These are phyloP conservation scores for Stenocarpella maydis DNA, from an alignment of 2,329 filamentous ascomycete genomes.

Conservation along the genomic window DNA sequence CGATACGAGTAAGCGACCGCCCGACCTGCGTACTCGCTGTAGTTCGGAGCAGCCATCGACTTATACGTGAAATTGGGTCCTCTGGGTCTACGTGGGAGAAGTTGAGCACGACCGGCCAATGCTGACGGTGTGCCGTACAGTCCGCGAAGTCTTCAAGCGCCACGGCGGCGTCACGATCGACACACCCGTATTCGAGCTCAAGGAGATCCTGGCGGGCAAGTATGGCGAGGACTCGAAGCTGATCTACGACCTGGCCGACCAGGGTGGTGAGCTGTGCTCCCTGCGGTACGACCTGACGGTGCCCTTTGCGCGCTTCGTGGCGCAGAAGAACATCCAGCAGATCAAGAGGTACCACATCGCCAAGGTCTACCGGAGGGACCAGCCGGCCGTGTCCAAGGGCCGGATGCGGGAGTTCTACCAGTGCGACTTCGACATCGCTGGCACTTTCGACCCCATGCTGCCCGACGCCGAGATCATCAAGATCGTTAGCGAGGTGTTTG, in stretches of 20 bases:
- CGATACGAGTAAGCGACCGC: slow-evolving; percentile 34
- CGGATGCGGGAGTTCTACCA: slow-evolving; percentile 97
- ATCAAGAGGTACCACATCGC: slow-evolving; percentile 97
- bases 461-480: slow-evolving; percentile 90
- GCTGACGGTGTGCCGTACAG: slow-evolving; percentile 51
- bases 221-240: slow-evolving; percentile 93
- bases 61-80: not conserved
- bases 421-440: slow-evolving; percentile 96
- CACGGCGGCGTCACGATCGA: slow-evolving; percentile 83
- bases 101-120: not conserved
- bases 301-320: slow-evolving; percentile 89
- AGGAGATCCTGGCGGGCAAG: slow-evolving; percentile 86
- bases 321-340: slow-evolving; percentile 82
- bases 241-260: slow-evolving; percentile 89
- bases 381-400: slow-evolving; percentile 84
- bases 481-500: slow-evolving; percentile 86
- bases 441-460: slow-evolving; percentile 87
- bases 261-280: slow-evolving; percentile 84
- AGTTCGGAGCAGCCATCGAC: slow-evolving; percentile 1
- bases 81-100: not conserved
- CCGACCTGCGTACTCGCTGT: too few species aligned
- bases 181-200: slow-evolving; percentile 85
- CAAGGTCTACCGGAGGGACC: slow-evolving; percentile 79
- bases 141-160: slow-evolving; percentile 82
- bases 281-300: slow-evolving; percentile 89